A percentile compares a stretch with the other conserved stretches of the same genome.
These are phyloP conservation scores for Phytophthora foliorum DNA, from an alignment of 352 stramenopile genomes.

Conservation along the genomic window DNA sequence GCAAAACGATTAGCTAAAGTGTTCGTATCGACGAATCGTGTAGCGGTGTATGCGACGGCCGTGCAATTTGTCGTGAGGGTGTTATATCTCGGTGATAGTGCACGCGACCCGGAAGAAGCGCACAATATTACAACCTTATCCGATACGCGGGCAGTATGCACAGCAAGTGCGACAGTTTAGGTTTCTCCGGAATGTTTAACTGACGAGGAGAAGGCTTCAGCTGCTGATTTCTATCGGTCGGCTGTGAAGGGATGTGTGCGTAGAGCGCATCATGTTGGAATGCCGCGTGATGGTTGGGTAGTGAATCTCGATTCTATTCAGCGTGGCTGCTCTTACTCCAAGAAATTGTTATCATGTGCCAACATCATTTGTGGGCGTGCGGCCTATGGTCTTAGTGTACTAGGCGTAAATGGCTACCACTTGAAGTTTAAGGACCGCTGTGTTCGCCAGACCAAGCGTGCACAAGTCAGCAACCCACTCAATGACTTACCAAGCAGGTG, in stretches of 20 bases:
- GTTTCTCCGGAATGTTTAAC: constrained; percentile 1
- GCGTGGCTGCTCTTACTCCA: constrained; percentile 11
- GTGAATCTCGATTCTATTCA: not conserved
- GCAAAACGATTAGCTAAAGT: not conserved
- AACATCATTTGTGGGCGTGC: constrained; percentile 15
- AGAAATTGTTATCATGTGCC: constrained; percentile 11
- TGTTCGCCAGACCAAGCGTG: not conserved
- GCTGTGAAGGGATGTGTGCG: not conserved
- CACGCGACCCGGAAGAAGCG: not conserved
- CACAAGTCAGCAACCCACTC: not conserved
- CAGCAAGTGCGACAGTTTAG: not conserved
- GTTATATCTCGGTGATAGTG: not conserved
- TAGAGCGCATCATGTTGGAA: constrained; percentile 12
- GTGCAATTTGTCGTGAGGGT: not conserved
- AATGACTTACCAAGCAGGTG: not conserved
- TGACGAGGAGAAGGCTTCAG: not conserved
- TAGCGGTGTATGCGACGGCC: not conserved
- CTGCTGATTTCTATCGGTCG: not conserved
- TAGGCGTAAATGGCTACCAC: not conserved
- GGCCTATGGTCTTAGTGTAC: constrained; percentile 2
- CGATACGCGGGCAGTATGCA: not conserved
- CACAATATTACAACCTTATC: not conserved
- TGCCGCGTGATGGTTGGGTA: constrained; percentile 6
- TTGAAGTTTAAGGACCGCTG: not conserved
- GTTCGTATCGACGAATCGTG: not conserved